Evolutionary conservation across 228 moss, liverwort and hornwort species (phyloP).

Genomic region (Sphagnum fallax): DNA sequence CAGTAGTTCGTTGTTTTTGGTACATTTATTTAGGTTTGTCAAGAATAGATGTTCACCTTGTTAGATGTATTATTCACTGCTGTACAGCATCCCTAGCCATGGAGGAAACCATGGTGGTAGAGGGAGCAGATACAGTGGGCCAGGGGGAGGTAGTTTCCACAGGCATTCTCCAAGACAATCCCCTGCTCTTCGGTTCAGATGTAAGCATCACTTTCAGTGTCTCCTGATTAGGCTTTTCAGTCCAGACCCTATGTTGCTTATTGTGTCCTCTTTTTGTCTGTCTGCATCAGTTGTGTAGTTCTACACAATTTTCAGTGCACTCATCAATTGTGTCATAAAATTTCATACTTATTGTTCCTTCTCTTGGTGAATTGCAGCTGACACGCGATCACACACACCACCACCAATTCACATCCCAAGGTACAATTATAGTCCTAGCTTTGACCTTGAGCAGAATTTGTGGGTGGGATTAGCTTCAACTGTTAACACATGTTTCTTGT

Average conservation of each 20-base stretch:
- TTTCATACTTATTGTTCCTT: background rate
- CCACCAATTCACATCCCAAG: constrained; percentile 20
- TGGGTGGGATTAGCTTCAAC: background rate
- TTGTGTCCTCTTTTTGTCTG: background rate
- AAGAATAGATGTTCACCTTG: no score
- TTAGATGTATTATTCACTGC: no score
- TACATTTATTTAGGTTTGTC: no score
- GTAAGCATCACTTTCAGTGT: constrained; percentile 13
- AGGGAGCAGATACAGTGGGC: constrained; percentile 31
- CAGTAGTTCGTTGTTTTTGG: background rate
- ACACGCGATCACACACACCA: constrained; percentile 35
- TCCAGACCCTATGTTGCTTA: background rate
- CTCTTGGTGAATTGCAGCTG: constrained; percentile 23
- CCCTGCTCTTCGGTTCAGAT: constrained; percentile 31
- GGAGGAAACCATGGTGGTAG: constrained; percentile 9
- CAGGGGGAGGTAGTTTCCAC: constrained; percentile 28
- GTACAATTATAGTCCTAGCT: constrained; percentile 1
- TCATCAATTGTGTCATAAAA: background rate
- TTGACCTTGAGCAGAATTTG: background rate
- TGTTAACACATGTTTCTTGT: background rate
- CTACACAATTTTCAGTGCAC: no score
- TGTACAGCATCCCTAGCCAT: constrained; percentile 17
- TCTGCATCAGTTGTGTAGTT: background rate
- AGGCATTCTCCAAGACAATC: constrained; percentile 12
- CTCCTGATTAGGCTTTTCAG: background rate